Base-by-base conservation (phyloP, 2,329 filamentous ascomycete species). In the Corynespora cassiicola region DNA sequence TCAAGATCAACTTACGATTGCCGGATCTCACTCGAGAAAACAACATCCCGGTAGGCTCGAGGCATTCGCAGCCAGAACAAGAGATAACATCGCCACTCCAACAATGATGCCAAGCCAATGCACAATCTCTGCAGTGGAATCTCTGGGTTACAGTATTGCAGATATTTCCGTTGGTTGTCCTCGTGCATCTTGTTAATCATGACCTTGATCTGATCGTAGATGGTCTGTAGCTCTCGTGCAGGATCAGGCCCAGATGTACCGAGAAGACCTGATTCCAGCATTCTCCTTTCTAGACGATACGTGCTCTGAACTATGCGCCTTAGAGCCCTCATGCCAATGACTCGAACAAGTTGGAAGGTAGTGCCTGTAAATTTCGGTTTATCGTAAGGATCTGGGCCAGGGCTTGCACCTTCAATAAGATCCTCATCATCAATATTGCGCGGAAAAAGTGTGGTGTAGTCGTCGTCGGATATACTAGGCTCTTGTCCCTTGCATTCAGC, bases 41-140 rank as follows among this genome's bases (percentile, higher is more conserved):
- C 62, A 6, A 58, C 43, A 27, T 67, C 64, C 21, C 65, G 58
- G 31, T 66, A 67, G 11, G 57, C 61, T 16, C 65, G 55, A 2
- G 66, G 66, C 54, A 69, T 67, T 12, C 66, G 58, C 12, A 68
- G 57, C 66, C 66, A 69, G 43, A 69, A 69, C 7, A 69, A 44
- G 2, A 69, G 36, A 35, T 68, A 68, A 36, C 61, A 60, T 20
- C 66, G 52, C 65, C 66, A 69, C 32, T 69, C 65, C 18, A 69
- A 28, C 11, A 68, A 40, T 2, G 59, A 58, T 6, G 58, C 57
- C 14, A 69, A 23, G 2, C 62, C 58, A 7, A 69, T 38, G 15
- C 51, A 54, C 6, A 69, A 31, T 22, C 65, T 47, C 24, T 69
- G 60, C 30, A 63, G 50, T 4, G 62, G 56, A 16, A 66, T 46